These are phyloP conservation scores for Wickerhamomyces pijperi DNA, from an alignment of 805 yeast genomes.

Conservation along the genomic window DNA sequence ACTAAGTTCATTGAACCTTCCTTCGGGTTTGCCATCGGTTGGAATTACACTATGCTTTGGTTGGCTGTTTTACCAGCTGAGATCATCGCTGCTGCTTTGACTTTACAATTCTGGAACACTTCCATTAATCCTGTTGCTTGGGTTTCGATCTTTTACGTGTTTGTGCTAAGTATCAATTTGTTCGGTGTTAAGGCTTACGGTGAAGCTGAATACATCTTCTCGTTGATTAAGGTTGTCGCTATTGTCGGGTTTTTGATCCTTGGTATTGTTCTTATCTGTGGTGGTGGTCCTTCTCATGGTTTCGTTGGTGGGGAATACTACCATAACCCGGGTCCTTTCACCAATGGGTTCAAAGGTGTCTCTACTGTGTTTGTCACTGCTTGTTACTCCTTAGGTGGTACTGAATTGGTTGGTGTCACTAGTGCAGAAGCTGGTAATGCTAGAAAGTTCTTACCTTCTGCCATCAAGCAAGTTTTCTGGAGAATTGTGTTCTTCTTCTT, in stretches of 20 bases:
- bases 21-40: constrained; percentile 53
- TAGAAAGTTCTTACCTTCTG: constrained; percentile 35
- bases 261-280: constrained; percentile 37
- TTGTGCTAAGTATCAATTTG: constrained; percentile 36
- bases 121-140: constrained; percentile 35
- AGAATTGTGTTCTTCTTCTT: constrained; percentile 38
- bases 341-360: constrained; percentile 42
- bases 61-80: constrained; percentile 39
- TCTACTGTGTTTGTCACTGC: constrained; percentile 45
- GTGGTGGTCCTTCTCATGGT: constrained; percentile 35
- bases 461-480: constrained; percentile 48
- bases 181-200: constrained; percentile 48
- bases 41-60: constrained; percentile 46
- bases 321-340: constrained; percentile 53
- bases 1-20: constrained; percentile 49
- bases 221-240: constrained; percentile 36
- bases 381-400: constrained; percentile 42
- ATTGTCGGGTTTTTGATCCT: constrained; percentile 42
- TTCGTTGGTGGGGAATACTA: constrained; percentile 35
- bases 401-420: constrained; percentile 41
- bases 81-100: constrained; percentile 41
- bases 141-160: constrained; percentile 37
- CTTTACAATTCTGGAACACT: constrained; percentile 39
- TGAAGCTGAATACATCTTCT: constrained; percentile 40
- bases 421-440: constrained; percentile 39